Evolutionary conservation across 2,329 filamentous ascomycete genomes (phyloP).

Genomic region (Hawksworthiomyces lignivorus): DNA sequence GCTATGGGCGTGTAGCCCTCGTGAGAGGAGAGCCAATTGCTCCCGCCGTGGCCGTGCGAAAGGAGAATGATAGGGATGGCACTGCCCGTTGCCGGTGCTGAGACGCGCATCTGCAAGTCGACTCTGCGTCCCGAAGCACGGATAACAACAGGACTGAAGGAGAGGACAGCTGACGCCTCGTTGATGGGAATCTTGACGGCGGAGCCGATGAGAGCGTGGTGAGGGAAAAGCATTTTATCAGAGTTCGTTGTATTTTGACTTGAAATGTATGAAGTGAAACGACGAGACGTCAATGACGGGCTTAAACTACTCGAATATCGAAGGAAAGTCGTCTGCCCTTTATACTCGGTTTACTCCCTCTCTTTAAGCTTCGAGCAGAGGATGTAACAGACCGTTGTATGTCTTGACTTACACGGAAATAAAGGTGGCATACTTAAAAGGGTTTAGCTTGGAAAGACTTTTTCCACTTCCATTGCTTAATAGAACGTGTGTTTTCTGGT

Average conservation of each 20-base stretch:
- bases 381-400: too few relatives aligned
- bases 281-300: too few relatives aligned
- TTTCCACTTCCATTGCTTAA: too few relatives aligned
- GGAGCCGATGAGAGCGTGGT: slow-evolving; percentile 16
- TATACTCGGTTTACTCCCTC: too few relatives aligned
- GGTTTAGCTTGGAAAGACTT: too few relatives aligned
- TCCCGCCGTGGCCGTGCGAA: slow-evolving; percentile 31
- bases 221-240: slow-evolving; percentile 12
- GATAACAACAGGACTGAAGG: slow-evolving; percentile 24
- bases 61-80: slow-evolving; percentile 31
- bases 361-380: too few relatives aligned
- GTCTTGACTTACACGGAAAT: too few relatives aligned
- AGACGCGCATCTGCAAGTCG: slow-evolving; percentile 28
- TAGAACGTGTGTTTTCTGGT: too few relatives aligned
- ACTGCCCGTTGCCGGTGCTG: slow-evolving; percentile 20
- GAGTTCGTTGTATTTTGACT: background rate
- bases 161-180: slow-evolving; percentile 23
- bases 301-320: too few relatives aligned
- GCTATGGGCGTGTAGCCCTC: slow-evolving; percentile 33
- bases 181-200: slow-evolving; percentile 26
- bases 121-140: slow-evolving; percentile 18
- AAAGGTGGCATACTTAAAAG: too few relatives aligned
- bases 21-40: slow-evolving; percentile 31
- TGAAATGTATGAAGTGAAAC: too few relatives aligned
- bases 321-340: too few relatives aligned